Evolutionary conservation across 805 yeast genomes (phyloP).

Genomic region (Metschnikowia continentalis): DNA sequence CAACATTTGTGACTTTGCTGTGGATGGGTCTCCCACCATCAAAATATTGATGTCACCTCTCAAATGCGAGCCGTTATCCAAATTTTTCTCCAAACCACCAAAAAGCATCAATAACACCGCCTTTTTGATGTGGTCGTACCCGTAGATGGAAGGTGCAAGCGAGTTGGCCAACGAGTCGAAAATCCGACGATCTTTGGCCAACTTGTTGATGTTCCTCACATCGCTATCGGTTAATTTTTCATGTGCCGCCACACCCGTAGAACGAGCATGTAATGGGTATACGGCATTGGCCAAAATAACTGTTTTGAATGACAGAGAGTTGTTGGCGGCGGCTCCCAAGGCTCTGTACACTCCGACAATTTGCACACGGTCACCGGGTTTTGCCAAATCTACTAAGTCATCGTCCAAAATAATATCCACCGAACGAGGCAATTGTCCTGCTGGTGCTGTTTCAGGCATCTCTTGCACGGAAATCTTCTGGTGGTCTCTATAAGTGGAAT

Average conservation of each 20-base stretch:
- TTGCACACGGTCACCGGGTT: slow-evolving; percentile 96
- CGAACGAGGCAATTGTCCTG: slow-evolving; percentile 94
- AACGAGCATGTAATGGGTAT: slow-evolving; percentile 82
- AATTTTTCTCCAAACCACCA: slow-evolving; percentile 92
- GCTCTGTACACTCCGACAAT: slow-evolving; percentile 92
- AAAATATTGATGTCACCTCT: slow-evolving; percentile 96
- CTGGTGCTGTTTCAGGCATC: slow-evolving; percentile 97
- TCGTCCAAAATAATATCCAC: slow-evolving; percentile 91
- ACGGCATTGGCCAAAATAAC: slow-evolving; percentile 86
- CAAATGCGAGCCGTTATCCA: slow-evolving; percentile 92
- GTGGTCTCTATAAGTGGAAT: slow-evolving; percentile 87
- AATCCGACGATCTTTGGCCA: slow-evolving; percentile 65
- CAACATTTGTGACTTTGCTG: slow-evolving; percentile 94
- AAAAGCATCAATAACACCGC: slow-evolving; percentile 87
- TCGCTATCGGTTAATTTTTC: slow-evolving; percentile 74
- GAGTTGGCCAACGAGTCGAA: slow-evolving; percentile 80
- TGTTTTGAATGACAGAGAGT: slow-evolving; percentile 70
- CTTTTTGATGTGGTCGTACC: slow-evolving; percentile 84
- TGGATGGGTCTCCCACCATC: slow-evolving; percentile 98
- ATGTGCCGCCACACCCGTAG: slow-evolving; percentile 73
- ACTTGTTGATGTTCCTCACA: slow-evolving; percentile 76
- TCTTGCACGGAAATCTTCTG: slow-evolving; percentile 93
- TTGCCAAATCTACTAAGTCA: slow-evolving; percentile 85
- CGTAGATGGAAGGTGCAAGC: slow-evolving; percentile 93
- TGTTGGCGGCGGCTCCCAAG: slow-evolving; percentile 65